Percentiles rank a stretch among this genome's conserved stretches.
Evolutionary conservation across 768 basidiomycete genomes (phyloP).

Genomic region (Mycena epipterygia): DNA sequence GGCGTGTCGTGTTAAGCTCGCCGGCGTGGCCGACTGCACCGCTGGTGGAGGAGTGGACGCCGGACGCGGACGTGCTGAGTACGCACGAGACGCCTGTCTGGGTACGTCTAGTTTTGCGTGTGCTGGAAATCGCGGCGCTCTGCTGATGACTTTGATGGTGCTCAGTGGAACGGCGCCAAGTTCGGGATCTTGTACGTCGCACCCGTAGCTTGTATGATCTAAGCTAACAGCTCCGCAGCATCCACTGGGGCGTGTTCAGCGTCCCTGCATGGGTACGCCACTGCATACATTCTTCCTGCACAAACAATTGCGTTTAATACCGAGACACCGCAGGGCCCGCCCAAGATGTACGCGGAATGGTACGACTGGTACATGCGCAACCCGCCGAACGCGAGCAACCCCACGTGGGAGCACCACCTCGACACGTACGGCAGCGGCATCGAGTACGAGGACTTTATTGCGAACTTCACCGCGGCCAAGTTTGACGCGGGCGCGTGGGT

Average conservation of each 20-base stretch:
- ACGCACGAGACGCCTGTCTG: constrained; percentile 68
- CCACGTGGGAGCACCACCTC: constrained; percentile 64
- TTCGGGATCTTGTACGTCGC: constrained; percentile 68
- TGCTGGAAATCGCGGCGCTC: neutral
- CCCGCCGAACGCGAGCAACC: constrained; percentile 48
- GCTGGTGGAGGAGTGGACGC: constrained; percentile 56
- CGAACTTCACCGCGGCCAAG: constrained; percentile 62
- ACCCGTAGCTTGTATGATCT: constrained; percentile 8
- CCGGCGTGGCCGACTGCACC: constrained; percentile 54
- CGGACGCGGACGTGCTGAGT: constrained; percentile 51
- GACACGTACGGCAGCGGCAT: constrained; percentile 61
- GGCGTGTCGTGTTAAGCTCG: constrained; percentile 50
- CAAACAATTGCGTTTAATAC: neutral
- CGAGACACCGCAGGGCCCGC: constrained; percentile 50
- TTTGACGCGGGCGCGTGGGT: constrained; percentile 70
- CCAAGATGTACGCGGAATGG: constrained; percentile 65
- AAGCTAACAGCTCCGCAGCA: constrained; percentile 34
- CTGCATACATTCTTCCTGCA: neutral
- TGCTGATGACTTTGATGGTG: constrained; percentile 3
- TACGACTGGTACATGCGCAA: constrained; percentile 60
- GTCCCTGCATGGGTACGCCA: constrained; percentile 57
- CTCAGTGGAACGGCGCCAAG: constrained; percentile 65
- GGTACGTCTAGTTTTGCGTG: constrained; percentile 49
- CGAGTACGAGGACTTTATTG: constrained; percentile 71
- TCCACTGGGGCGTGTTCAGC: constrained; percentile 67